These are phyloP conservation scores for Ophiognomonia clavigignenti-juglandacearum DNA, from an alignment of 2,329 filamentous ascomycete genomes.

Conservation along the genomic window DNA sequence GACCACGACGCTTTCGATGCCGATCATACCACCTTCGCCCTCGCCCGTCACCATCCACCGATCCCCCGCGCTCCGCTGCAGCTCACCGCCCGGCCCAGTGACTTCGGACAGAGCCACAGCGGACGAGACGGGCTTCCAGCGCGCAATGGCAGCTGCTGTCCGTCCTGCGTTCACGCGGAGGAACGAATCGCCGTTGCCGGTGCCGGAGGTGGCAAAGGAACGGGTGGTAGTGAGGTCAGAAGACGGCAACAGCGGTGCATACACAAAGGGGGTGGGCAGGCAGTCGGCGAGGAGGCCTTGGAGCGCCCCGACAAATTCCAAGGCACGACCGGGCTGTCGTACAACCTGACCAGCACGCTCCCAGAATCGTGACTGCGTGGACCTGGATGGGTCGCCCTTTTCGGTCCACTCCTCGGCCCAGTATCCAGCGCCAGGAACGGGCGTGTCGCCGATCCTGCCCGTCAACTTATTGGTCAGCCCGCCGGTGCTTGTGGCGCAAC, in stretches of 20 bases:
- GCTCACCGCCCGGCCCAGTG: conserved; percentile 65
- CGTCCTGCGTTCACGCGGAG: conserved; percentile 66
- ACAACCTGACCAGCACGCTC: conserved; percentile 3
- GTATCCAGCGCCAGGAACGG: conserved; percentile 77
- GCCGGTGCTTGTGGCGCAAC: conserved; percentile 63
- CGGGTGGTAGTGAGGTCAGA: conserved; percentile 29
- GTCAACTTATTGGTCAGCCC: conserved; percentile 87
- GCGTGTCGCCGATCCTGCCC: conserved; percentile 81
- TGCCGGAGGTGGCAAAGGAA: conserved; percentile 63
- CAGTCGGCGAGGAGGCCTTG: conserved; percentile 53
- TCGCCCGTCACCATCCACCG: conserved; percentile 72
- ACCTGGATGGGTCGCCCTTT: conserved; percentile 29
- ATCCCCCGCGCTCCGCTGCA: conserved; percentile 68
- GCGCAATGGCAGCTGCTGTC: conserved; percentile 67
- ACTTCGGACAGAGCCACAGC: conserved; percentile 58
- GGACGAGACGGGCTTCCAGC: conserved; percentile 52
- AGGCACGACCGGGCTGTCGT: conserved; percentile 23
- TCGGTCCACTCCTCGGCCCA: conserved; percentile 83
- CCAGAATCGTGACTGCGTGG: conserved; percentile 9
- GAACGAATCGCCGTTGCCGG: conserved; percentile 87
- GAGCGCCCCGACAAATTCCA: conserved; percentile 39
- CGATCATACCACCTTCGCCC: conserved; percentile 82
- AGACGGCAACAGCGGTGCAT: conserved; percentile 25
- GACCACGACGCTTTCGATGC: conserved; percentile 58
- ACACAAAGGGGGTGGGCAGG: conserved; percentile 44